These are phyloP conservation scores for Pseudogymnoascus sp. DNA, from an alignment of 2,329 filamentous ascomycete genomes.

Conservation along the genomic window DNA sequence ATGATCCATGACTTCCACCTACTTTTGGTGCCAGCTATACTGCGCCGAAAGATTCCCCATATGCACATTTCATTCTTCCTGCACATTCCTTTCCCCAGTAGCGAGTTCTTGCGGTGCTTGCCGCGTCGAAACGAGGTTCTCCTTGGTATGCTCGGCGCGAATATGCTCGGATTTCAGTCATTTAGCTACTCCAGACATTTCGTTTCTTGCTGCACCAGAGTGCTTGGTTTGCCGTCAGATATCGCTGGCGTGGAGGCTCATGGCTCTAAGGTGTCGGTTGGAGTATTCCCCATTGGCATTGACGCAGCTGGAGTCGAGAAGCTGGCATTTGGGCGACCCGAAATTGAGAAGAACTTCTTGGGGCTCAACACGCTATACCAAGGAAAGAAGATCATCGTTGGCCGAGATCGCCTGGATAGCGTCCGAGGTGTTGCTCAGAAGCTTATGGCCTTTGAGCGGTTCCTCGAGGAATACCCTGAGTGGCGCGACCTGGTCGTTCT, in stretches of 20 bases:
- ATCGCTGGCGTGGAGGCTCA: constrained; percentile 80
- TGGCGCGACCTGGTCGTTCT: constrained; percentile 89
- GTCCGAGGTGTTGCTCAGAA: constrained; percentile 94
- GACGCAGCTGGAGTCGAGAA: constrained; percentile 73
- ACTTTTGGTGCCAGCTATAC: constrained; percentile 77
- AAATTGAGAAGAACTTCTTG: constrained; percentile 62
- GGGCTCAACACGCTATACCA: constrained; percentile 69
- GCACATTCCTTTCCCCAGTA: constrained; percentile 90
- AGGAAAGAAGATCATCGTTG: constrained; percentile 93
- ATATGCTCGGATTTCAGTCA: constrained; percentile 91
- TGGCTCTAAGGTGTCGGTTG: constrained; percentile 79
- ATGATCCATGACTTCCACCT: constrained; percentile 94
- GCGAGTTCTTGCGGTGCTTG: constrained; percentile 86
- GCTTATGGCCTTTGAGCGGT: constrained; percentile 85
- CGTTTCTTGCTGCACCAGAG: constrained; percentile 83
- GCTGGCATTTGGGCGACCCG: constrained; percentile 62
- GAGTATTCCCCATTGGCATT: constrained; percentile 91
- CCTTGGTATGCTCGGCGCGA: constrained; percentile 81
- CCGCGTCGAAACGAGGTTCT: constrained; percentile 83
- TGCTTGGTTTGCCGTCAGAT: constrained; percentile 84
- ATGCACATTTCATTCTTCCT: constrained; percentile 94
- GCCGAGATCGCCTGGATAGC: constrained; percentile 86
- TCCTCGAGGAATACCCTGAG: constrained; percentile 82
- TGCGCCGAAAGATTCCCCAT: constrained; percentile 77
- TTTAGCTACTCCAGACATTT: constrained; percentile 95